A percentile compares a stretch with the other conserved stretches of the same genome.
phyloP scores from a whole-genome alignment of 305 asterid species.

The Solanum hybrid region DNA sequence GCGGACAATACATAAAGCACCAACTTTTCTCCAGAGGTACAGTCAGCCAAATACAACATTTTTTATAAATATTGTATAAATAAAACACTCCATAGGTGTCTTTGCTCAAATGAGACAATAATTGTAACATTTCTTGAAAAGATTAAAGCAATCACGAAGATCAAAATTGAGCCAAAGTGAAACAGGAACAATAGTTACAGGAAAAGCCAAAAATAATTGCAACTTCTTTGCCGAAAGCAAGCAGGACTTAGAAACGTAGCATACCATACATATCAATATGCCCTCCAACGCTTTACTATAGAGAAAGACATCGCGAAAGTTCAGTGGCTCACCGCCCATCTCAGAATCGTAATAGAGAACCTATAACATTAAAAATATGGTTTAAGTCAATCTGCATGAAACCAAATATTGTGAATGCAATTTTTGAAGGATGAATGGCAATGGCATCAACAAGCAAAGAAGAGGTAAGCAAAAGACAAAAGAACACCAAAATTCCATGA shows the following conservation, averaged over 20 bases:
- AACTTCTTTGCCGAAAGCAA: not conserved
- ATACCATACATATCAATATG: conserved; percentile 81
- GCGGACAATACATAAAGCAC: not conserved
- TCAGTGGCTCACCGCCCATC: conserved; percentile 75
- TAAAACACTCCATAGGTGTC: not conserved
- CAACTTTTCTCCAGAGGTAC: not conserved
- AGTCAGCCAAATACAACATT: not conserved
- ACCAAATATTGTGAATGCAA: not conserved
- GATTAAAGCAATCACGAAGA: not conserved
- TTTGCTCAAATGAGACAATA: not conserved
- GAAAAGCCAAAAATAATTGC: not conserved
- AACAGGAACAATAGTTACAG: not conserved
- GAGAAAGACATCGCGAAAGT: conserved; percentile 83
- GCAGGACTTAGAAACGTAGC: conserved; percentile 10
- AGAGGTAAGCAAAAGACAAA: not conserved
- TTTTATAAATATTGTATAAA: not conserved
- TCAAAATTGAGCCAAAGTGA: not conserved
- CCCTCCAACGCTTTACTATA: conserved; percentile 98
- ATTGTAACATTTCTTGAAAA: not conserved
- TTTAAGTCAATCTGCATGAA: not conserved
- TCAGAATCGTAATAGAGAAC: conserved; percentile 71
- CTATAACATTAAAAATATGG: conserved; percentile 21
- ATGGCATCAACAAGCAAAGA: not conserved
- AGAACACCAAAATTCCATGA: not conserved
- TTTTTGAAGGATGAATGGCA: not conserved